These are phyloP conservation scores for Chaetomium globosum DNA, from an alignment of 2,329 filamentous ascomycete species.

Conservation along the genomic window DNA sequence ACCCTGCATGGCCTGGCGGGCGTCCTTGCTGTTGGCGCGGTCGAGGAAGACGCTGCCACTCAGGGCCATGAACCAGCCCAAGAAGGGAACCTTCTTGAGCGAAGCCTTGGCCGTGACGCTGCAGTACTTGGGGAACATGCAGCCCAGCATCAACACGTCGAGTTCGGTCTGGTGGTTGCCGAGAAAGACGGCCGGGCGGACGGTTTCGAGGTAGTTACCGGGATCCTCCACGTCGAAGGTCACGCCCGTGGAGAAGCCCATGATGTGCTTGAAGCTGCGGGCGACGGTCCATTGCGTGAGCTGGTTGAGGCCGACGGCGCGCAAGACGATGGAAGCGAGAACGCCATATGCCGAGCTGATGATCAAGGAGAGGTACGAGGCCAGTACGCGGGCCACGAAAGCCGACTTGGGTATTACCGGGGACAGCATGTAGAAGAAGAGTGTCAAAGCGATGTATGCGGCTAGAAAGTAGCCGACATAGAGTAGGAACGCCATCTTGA, in stretches of 20 bases:
- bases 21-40: conserved; percentile 78
- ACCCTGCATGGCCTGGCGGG: conserved; percentile 80
- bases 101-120: conserved; percentile 90
- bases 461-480: conserved; percentile 52
- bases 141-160: conserved; percentile 87
- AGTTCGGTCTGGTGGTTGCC: conserved; percentile 97
- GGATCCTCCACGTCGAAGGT: conserved; percentile 74
- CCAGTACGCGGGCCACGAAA: conserved; percentile 70
- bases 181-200: conserved; percentile 84
- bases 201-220: conserved; percentile 61
- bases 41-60: conserved; percentile 95
- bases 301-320: conserved; percentile 69
- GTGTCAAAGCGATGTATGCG: conserved; percentile 55
- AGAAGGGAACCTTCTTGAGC: conserved; percentile 75
- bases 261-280: conserved; percentile 76
- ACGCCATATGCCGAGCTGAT: conserved; percentile 72
- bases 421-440: conserved; percentile 65
- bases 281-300: conserved; percentile 84
- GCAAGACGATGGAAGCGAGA: conserved; percentile 70
- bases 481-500: conserved; percentile 44
- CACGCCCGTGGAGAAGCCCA: conserved; percentile 75
- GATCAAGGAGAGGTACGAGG: conserved; percentile 65
- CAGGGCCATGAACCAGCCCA: conserved; percentile 93
- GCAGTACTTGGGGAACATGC: conserved; percentile 87
- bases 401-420: conserved; percentile 59